Conservation (phyloP, 225 moss, liverwort and hornwort genomes). For the Polytrichum commune region DNA sequence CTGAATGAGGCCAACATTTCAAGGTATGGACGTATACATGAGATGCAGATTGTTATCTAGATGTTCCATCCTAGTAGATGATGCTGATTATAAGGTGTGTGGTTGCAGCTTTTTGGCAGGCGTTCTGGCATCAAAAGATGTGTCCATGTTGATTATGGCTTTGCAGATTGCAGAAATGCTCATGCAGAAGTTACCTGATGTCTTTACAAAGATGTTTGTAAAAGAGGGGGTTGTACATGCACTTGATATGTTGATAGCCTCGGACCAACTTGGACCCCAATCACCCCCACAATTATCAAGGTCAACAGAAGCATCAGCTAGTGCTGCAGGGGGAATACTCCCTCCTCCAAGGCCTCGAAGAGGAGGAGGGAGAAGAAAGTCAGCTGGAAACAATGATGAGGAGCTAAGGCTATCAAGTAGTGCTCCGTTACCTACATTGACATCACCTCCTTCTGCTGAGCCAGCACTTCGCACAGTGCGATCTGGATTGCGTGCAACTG, state of each 20-base stretch:
- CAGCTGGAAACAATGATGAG: slow-evolving; percentile 57
- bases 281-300: slow-evolving; percentile 44
- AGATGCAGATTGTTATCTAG: background rate
- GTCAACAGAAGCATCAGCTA: slow-evolving; percentile 52
- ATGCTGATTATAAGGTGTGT: slow-evolving; percentile 18
- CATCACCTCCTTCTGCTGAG: slow-evolving; percentile 60
- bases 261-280: slow-evolving; percentile 49
- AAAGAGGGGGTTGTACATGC: slow-evolving; percentile 99
- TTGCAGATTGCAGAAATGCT: slow-evolving; percentile 98
- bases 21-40: slow-evolving; percentile 51
- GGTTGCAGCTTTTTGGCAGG: slow-evolving; percentile 92
- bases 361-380: slow-evolving; percentile 66
- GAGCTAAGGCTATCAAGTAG: slow-evolving; percentile 61
- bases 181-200: slow-evolving; percentile 92
- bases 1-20: slow-evolving; percentile 90
- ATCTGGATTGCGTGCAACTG: slow-evolving; percentile 72
- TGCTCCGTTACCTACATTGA: slow-evolving; percentile 45
- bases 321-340: slow-evolving; percentile 55
- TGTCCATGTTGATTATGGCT: slow-evolving; percentile 76
- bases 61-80: background rate
- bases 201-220: slow-evolving; percentile 87
- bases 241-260: slow-evolving; percentile 82
- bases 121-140: slow-evolving; percentile 88
- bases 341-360: slow-evolving; percentile 78
- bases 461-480: slow-evolving; percentile 61